A percentile compares a stretch with the other conserved stretches of the same genome.
Evolutionary conservation across 306 rosid genomes (phyloP).

Genomic region (Oemleria cerasiformis): DNA sequence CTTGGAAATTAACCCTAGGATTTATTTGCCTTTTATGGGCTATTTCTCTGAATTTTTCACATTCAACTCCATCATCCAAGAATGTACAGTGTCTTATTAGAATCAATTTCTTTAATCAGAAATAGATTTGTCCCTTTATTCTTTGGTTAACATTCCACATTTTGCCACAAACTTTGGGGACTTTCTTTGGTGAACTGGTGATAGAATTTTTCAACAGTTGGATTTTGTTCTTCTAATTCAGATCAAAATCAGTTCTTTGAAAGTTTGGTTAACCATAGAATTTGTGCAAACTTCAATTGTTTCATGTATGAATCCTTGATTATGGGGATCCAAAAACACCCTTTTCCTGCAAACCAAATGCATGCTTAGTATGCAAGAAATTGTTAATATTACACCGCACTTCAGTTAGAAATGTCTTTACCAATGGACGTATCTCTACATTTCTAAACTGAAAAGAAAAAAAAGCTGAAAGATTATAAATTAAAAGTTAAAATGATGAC

Average conservation of each 20-base stretch:
- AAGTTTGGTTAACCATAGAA: too few relatives aligned
- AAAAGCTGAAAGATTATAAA: too few relatives aligned
- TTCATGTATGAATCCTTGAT: too few relatives aligned
- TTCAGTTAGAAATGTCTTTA: too few relatives aligned
- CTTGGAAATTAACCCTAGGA: conserved; percentile 25
- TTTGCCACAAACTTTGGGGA: not conserved
- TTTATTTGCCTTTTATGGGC: conserved; percentile 1
- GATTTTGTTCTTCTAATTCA: too few relatives aligned
- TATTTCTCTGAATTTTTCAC: conserved; percentile 24
- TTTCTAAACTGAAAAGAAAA: not conserved
- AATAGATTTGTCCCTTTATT: not conserved
- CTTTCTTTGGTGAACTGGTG: too few relatives aligned
- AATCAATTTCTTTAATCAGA: conserved; percentile 1
- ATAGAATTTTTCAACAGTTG: too few relatives aligned
- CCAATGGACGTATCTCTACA: not conserved
- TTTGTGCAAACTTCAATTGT: too few relatives aligned
- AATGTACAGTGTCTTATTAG: conserved; percentile 25
- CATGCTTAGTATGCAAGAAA: too few relatives aligned
- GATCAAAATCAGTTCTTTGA: too few relatives aligned
- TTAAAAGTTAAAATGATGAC: not conserved
- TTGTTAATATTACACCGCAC: not conserved
- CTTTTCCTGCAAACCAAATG: not conserved
- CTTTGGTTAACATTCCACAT: not conserved
- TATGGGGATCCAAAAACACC: not conserved
- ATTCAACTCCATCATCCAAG: conserved; percentile 2